A percentile compares a stretch with the other conserved stretches of the same genome.
These are phyloP conservation scores for Calonectria fujianensis DNA, from an alignment of 2,329 filamentous ascomycete species.

Conservation along the genomic window DNA sequence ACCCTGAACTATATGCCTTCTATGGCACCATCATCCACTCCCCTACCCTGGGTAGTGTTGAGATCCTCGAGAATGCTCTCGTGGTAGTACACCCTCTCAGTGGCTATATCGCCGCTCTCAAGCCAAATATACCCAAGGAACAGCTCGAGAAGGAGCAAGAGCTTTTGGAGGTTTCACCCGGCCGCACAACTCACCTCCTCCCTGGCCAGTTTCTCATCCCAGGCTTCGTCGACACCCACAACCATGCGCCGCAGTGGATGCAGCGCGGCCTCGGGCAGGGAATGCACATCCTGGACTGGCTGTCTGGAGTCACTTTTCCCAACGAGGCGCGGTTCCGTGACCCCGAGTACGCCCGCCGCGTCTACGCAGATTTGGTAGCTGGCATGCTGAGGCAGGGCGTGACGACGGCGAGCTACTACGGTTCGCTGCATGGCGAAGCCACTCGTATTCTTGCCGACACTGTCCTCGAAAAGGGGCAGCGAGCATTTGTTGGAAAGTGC, in stretches of 20 bases:
- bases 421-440: constrained; percentile 72
- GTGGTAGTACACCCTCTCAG: constrained; percentile 54
- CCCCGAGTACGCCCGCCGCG: constrained; percentile 68
- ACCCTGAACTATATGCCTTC: constrained; percentile 53
- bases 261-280: constrained; percentile 69
- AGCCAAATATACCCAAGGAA: constrained; percentile 41
- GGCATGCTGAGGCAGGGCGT: constrained; percentile 77
- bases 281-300: constrained; percentile 77
- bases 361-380: constrained; percentile 72
- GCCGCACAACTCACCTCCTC: constrained; percentile 52
- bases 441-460: constrained; percentile 74
- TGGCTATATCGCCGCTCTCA: constrained; percentile 53
- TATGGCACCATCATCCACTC: constrained; percentile 67
- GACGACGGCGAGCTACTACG: constrained; percentile 78
- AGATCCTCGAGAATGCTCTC: constrained; percentile 63
- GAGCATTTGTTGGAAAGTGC: constrained; percentile 77
- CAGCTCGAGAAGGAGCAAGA: constrained; percentile 43
- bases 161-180: constrained; percentile 31
- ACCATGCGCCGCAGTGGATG: constrained; percentile 77
- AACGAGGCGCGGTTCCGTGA: constrained; percentile 78
- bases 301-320: constrained; percentile 77
- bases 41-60: constrained; percentile 55
- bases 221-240: constrained; percentile 80
- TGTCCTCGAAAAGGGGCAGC: constrained; percentile 72
- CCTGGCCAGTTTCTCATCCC: constrained; percentile 73